phyloP scores from a whole-genome alignment of 371 early-diverging fungal genomes.

The Zopfochytrium polystomum region DNA sequence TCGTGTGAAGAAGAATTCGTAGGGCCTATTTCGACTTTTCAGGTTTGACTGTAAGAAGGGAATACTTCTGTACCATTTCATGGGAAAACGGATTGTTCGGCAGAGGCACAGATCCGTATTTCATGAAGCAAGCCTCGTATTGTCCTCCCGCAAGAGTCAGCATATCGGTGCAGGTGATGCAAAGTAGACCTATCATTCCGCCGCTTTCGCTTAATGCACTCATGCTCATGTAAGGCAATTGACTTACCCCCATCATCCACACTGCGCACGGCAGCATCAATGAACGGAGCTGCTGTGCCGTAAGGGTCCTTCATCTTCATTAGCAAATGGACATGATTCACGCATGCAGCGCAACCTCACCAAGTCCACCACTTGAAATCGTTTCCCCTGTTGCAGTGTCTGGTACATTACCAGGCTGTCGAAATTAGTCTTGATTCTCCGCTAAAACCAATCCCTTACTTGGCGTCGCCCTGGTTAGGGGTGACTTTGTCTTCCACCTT shows the following conservation, averaged over 20 bases:
- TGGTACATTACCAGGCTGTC: slow-evolving; percentile 71
- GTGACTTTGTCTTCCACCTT: slow-evolving; percentile 65
- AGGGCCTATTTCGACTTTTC: slow-evolving; percentile 55
- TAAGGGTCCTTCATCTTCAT: slow-evolving; percentile 82
- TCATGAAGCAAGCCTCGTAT: slow-evolving; percentile 90
- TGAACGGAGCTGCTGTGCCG: slow-evolving; percentile 95
- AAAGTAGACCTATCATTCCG: slow-evolving; percentile 78
- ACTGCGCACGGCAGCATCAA: slow-evolving; percentile 94
- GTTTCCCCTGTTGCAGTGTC: slow-evolving; percentile 34
- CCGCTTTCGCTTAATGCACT: background rate
- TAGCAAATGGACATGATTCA: background rate
- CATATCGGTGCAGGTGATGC: slow-evolving; percentile 99
- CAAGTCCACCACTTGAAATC: slow-evolving; percentile 85
- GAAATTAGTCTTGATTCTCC: background rate
- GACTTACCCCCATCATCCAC: slow-evolving; percentile 84
- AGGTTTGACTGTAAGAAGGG: background rate
- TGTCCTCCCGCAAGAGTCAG: slow-evolving; percentile 91
- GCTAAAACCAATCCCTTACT: slow-evolving; percentile 25
- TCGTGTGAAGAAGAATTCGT: slow-evolving; percentile 84
- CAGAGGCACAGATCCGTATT: slow-evolving; percentile 92
- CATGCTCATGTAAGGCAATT: too few species aligned
- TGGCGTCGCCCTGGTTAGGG: slow-evolving; percentile 84
- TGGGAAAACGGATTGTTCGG: slow-evolving; percentile 65
- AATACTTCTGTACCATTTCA: slow-evolving; percentile 55
- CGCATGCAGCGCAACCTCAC: slow-evolving; percentile 2